These are phyloP conservation scores for Suhomyces anneliseae DNA, from an alignment of 1,139 yeast species.

Conservation along the genomic window DNA sequence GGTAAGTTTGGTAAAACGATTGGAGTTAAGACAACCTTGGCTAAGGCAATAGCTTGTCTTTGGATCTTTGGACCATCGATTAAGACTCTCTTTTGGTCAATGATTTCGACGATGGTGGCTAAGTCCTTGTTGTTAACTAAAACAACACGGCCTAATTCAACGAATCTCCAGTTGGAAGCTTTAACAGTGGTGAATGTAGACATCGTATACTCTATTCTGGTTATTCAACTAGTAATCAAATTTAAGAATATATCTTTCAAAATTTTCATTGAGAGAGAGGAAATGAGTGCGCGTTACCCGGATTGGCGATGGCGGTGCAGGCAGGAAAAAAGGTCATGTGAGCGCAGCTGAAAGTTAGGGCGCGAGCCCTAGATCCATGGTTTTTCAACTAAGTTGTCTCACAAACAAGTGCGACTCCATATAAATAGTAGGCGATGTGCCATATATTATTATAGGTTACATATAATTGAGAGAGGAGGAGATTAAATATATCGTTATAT, in stretches of 20 bases:
- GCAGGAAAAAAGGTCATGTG: background rate
- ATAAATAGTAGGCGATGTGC: background rate
- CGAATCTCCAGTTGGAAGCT: constrained; percentile 98
- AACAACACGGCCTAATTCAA: constrained; percentile 99
- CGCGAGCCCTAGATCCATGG: constrained; percentile 5
- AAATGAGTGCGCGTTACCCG: constrained; percentile 10
- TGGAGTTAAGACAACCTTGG: constrained; percentile 90
- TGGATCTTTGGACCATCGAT: constrained; percentile 95
- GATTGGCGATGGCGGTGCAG: constrained; percentile 5
- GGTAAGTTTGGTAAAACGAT: constrained; percentile 80
- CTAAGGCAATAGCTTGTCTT: constrained; percentile 89
- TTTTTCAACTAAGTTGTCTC: too few species aligned
- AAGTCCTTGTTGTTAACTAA: constrained; percentile 79
- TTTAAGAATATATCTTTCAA: constrained; percentile 9
- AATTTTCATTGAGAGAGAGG: constrained; percentile 9
- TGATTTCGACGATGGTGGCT: constrained; percentile 96
- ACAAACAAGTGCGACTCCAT: background rate
- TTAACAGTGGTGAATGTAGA: constrained; percentile 67
- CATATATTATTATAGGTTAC: background rate
- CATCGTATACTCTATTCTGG: constrained; percentile 24
- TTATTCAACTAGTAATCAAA: constrained; percentile 11
- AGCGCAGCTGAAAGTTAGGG: background rate
- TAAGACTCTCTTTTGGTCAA: constrained; percentile 98
- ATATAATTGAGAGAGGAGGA: background rate
- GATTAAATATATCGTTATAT: too few species aligned